Conservation (phyloP, 163 green algal genomes). For the Scenedesmus sp. region DNA sequence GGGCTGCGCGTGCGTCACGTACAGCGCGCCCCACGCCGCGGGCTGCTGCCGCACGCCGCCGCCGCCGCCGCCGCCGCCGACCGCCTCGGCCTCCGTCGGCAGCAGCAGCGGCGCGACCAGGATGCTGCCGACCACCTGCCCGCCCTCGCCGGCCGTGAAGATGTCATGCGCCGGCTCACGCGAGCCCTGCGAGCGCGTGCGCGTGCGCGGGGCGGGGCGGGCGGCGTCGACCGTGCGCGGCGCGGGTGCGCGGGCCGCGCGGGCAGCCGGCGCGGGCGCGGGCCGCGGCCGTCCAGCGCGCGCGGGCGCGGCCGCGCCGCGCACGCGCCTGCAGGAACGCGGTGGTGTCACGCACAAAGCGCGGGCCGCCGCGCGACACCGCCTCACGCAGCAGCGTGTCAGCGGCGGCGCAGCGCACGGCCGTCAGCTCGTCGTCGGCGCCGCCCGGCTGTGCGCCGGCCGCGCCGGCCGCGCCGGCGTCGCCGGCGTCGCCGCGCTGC, state of each 20-base stretch:
- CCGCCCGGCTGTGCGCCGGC: no score
- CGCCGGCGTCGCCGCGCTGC: neutral
- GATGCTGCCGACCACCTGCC: conserved; percentile 24
- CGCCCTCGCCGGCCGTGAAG: conserved; percentile 11
- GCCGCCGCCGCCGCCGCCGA: no score
- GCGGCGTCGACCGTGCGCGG: no score
- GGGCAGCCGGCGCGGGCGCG: no score
- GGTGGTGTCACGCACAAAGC: conserved; percentile 28
- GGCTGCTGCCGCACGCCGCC: no score
- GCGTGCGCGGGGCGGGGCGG: neutral
- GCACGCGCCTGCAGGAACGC: conserved; percentile 17
- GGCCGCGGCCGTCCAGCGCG: no score
- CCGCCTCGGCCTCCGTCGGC: no score
- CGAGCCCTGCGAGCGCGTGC: neutral
- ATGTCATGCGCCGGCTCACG: conserved; percentile 23
- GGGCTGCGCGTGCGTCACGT: conserved; percentile 17
- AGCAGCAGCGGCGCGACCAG: conserved; percentile 16
- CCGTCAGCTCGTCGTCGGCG: neutral
- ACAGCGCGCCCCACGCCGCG: conserved; percentile 18
- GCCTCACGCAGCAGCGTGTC: conserved; percentile 37
- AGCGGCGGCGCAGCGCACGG: neutral
- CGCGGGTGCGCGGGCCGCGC: no score
- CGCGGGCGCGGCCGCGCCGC: no score
- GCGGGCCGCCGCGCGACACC: neutral
- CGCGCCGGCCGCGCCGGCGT: neutral